Evolutionary conservation across 345 rosid species (phyloP).

Genomic region (Salix udensis): DNA sequence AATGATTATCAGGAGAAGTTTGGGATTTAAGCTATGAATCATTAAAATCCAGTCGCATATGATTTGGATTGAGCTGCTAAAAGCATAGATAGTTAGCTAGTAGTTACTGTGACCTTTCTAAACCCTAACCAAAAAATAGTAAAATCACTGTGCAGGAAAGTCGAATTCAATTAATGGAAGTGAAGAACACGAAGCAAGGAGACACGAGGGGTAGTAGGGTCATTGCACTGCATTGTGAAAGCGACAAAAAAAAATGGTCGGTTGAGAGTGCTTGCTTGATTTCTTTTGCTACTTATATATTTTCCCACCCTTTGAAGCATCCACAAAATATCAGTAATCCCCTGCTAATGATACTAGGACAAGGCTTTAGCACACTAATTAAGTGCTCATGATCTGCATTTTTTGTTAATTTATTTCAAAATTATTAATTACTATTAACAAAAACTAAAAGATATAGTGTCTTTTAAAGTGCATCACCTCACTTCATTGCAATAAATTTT

Average conservation of each 20-base stretch:
- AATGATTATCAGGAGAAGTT: no score
- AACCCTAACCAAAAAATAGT: not conserved
- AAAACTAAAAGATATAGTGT: no score
- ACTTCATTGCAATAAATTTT: no score
- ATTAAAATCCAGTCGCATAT: no score
- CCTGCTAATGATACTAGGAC: not conserved
- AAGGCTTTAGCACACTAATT: not conserved
- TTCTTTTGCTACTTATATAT: not conserved
- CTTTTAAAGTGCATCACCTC: no score
- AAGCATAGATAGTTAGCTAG: no score
- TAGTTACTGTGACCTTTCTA: no score
- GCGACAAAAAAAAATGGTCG: slow-evolving; percentile 1
- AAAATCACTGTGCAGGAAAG: no score
- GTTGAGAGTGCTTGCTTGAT: not conserved
- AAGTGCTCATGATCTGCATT: not conserved
- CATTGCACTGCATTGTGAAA: not conserved
- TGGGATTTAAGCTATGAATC: no score
- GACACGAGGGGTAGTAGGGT: not conserved
- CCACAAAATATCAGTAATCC: not conserved
- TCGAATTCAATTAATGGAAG: no score
- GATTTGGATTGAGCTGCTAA: no score
- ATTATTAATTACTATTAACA: not conserved
- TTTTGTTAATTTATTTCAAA: not conserved
- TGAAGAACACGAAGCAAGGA: not conserved
- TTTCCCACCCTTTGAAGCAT: not conserved